Conservation (phyloP, 441 rosid genomes). For the Manihot esculenta region DNA sequence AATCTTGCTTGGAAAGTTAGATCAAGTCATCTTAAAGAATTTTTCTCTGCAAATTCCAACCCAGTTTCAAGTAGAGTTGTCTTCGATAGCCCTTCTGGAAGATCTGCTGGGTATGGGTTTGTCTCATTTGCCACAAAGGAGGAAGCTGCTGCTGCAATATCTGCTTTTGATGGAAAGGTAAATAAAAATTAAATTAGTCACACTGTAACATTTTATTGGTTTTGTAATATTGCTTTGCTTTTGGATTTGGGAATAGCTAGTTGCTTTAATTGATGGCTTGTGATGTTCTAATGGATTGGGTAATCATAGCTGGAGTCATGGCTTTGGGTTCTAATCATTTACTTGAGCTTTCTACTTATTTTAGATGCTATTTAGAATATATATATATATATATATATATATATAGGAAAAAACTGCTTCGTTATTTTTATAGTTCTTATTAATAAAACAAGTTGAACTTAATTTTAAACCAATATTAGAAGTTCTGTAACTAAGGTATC, state of each 20-base stretch:
- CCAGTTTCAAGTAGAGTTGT: conserved; percentile 69
- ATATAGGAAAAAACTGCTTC: no score
- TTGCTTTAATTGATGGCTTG: background rate
- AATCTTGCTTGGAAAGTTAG: conserved; percentile 94
- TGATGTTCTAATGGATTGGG: background rate
- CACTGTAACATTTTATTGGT: background rate
- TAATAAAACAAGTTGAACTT: no score
- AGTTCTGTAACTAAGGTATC: no score
- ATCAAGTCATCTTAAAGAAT: conserved; percentile 67
- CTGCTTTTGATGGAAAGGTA: conserved; percentile 81
- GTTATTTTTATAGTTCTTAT: no score
- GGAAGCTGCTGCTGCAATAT: conserved; percentile 80
- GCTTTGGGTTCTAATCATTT: background rate
- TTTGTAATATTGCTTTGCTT: background rate
- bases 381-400: no score
- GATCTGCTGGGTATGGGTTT: conserved; percentile 83
- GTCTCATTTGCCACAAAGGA: conserved; percentile 79
- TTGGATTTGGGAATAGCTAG: background rate
- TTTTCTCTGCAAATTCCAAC: conserved; percentile 56
- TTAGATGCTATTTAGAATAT: background rate
- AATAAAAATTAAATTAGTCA: background rate
- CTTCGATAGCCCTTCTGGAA: conserved; percentile 58
- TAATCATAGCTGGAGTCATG: background rate
- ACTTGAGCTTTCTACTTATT: background rate
- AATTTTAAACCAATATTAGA: no score